A percentile compares a stretch with the other conserved stretches of the same genome.
These are phyloP conservation scores for Dendrocalamus sinicus DNA, from an alignment of 176 grass and related monocot genomes.

Conservation along the genomic window DNA sequence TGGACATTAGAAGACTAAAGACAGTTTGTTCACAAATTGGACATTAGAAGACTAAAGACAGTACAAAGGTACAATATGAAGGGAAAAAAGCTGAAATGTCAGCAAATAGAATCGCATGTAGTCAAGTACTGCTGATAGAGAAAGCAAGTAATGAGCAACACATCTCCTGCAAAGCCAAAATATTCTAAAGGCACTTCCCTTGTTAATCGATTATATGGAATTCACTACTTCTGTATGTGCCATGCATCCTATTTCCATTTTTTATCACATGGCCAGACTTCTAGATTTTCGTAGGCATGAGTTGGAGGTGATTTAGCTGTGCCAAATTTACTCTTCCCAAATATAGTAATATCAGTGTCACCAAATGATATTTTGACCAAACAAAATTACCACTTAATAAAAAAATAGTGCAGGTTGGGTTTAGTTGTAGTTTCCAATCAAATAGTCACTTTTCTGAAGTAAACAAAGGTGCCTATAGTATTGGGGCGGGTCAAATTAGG, in stretches of 20 bases:
- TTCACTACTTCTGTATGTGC: neutral
- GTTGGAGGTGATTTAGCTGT: neutral
- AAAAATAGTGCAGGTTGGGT: neutral
- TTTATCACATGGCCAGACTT: neutral
- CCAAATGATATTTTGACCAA: neutral
- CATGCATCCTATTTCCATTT: neutral
- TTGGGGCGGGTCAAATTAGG: neutral
- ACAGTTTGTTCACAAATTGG: too few species aligned
- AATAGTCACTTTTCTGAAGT: neutral
- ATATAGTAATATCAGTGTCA: neutral
- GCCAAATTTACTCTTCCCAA: neutral
- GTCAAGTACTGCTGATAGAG: neutral
- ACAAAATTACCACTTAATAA: neutral
- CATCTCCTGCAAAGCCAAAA: conserved; percentile 4
- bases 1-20: neutral
- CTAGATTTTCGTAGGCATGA: conserved; percentile 4
- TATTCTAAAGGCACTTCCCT: neutral
- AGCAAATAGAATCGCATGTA: neutral
- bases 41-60: neutral
- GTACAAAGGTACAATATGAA: neutral
- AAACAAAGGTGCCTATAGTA: neutral
- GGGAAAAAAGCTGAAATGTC: neutral
- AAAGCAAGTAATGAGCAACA: conserved; percentile 1
- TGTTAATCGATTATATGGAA: neutral
- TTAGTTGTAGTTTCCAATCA: neutral